Evolutionary conservation across 768 basidiomycete species (phyloP).

Genomic region (Rhodotorula toruloides): DNA sequence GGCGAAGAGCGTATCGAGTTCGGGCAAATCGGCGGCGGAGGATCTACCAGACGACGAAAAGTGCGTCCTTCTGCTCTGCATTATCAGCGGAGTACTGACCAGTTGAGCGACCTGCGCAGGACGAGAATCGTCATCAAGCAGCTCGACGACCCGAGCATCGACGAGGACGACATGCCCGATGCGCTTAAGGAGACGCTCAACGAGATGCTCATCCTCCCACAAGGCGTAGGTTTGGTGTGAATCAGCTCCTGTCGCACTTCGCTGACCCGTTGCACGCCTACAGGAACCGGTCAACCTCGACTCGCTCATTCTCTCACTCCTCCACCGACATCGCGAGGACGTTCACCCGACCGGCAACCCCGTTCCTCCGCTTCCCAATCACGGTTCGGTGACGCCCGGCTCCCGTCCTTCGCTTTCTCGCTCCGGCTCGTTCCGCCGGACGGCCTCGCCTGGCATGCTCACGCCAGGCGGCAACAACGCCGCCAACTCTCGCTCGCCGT

Average conservation of each 20-base stretch:
- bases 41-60: constrained; percentile 24
- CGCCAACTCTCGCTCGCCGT: constrained; percentile 23
- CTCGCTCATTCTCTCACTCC: constrained; percentile 29
- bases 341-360: constrained; percentile 32
- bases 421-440: constrained; percentile 34
- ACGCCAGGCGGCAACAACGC: constrained; percentile 11
- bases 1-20: not conserved
- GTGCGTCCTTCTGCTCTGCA: not conserved
- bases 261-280: not conserved
- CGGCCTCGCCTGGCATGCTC: constrained; percentile 14
- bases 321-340: constrained; percentile 37
- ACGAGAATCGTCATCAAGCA: constrained; percentile 15
- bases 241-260: too few relatives aligned
- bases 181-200: constrained; percentile 28
- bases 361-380: constrained; percentile 32
- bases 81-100: not conserved
- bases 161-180: constrained; percentile 40
- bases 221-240: not conserved
- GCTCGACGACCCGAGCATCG: constrained; percentile 22
- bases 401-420: constrained; percentile 33
- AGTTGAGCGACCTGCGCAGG: not conserved
- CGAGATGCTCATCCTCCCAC: constrained; percentile 15
- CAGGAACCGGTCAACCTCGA: constrained; percentile 27
- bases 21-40: constrained; percentile 1
- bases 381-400: constrained; percentile 32